These are phyloP conservation scores for Jaapia argillacea DNA, from an alignment of 768 basidiomycete species.

Conservation along the genomic window DNA sequence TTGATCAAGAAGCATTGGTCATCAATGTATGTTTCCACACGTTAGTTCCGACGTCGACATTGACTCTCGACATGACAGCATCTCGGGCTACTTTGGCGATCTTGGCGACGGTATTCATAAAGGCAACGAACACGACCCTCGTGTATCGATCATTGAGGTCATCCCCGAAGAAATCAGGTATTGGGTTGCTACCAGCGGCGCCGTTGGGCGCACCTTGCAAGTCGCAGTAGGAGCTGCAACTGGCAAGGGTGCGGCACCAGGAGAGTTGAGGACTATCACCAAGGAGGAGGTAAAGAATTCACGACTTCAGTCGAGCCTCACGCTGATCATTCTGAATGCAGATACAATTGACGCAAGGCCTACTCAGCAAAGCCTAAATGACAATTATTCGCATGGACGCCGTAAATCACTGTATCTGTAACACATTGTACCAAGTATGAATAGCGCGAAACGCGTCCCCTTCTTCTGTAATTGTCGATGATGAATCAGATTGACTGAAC, in stretches of 20 bases:
- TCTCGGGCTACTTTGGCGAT: conserved; percentile 78
- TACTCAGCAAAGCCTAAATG: neutral
- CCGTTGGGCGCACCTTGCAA: conserved; percentile 48
- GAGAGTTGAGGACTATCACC: conserved; percentile 68
- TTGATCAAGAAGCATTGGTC: conserved; percentile 60
- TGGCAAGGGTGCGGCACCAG: conserved; percentile 57
- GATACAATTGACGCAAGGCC: neutral
- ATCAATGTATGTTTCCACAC: conserved; percentile 25
- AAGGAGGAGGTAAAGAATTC: conserved; percentile 50
- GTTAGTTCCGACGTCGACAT: neutral
- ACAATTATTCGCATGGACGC: neutral
- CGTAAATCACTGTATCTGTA: neutral
- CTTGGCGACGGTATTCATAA: conserved; percentile 77
- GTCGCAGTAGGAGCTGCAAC: conserved; percentile 47
- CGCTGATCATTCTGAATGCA: neutral
- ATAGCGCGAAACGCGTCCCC: too few relatives aligned
- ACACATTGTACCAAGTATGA: too few relatives aligned
- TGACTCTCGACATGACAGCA: conserved; percentile 22
- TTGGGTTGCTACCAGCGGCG: conserved; percentile 58
- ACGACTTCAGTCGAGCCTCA: neutral
- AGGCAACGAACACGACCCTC: conserved; percentile 72
- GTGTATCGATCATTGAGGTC: conserved; percentile 72
- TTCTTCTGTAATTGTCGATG: too few relatives aligned
- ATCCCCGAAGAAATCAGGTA: conserved; percentile 75
- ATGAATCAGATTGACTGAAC: too few relatives aligned